Conservation (phyloP, 2,329 filamentous ascomycete species). For the Penicillium sp. region DNA sequence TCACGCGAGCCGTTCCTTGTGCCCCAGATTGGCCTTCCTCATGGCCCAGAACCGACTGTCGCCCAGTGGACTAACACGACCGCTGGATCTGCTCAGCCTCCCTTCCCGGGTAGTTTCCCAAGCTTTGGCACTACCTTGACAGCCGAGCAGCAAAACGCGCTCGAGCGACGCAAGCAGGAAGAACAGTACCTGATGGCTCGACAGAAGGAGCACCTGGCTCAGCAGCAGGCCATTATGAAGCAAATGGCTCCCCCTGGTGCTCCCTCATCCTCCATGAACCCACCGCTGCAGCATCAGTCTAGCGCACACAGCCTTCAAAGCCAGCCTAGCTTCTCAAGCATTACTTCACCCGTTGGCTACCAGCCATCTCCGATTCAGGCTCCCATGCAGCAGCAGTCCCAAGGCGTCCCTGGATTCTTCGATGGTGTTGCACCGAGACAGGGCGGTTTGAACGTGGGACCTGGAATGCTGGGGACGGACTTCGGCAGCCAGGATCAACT, state of each 20-base stretch:
- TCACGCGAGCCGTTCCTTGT: slow-evolving; percentile 96
- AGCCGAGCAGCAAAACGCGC: slow-evolving; percentile 94
- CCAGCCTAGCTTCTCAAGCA: slow-evolving; percentile 93
- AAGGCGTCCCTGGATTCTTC: slow-evolving; percentile 65
- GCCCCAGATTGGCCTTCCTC: slow-evolving; percentile 91
- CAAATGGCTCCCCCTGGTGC: slow-evolving; percentile 65
- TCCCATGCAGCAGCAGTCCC: slow-evolving; percentile 55
- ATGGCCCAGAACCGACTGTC: slow-evolving; percentile 66
- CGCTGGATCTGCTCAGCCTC: slow-evolving; percentile 70
- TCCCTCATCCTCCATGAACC: slow-evolving; percentile 50
- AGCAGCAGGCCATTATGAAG: slow-evolving; percentile 75
- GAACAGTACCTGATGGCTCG: slow-evolving; percentile 96
- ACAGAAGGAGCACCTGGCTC: slow-evolving; percentile 87
- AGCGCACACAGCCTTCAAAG: slow-evolving; percentile 95
- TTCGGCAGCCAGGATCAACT: slow-evolving; percentile 68
- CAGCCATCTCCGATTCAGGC: slow-evolving; percentile 60
- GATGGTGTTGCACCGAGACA: slow-evolving; percentile 52
- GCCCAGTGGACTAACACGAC: slow-evolving; percentile 50
- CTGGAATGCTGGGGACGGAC: slow-evolving; percentile 46
- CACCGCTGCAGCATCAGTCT: slow-evolving; percentile 83
- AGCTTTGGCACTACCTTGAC: slow-evolving; percentile 92
- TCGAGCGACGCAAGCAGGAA: slow-evolving; percentile 95
- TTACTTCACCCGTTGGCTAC: slow-evolving; percentile 77
- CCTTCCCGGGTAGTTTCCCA: slow-evolving; percentile 88
- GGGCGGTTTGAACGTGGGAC: slow-evolving; percentile 39